Evolutionary conservation across 768 basidiomycete species (phyloP).

Genomic region (Suillus decipiens): DNA sequence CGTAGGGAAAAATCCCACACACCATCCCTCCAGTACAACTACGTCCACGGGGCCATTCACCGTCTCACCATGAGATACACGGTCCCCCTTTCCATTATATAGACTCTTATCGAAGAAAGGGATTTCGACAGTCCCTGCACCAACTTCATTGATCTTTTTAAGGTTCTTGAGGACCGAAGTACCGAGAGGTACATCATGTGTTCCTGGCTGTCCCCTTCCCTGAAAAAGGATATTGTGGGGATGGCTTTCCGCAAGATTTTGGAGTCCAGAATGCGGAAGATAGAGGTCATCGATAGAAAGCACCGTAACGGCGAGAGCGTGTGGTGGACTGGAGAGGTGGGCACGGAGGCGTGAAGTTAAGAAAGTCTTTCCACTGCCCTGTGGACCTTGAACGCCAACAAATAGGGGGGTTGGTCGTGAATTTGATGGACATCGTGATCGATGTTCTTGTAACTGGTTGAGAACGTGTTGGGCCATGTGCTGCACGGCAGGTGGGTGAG

Average conservation of each 20-base stretch:
- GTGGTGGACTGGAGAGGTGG: conserved; percentile 43
- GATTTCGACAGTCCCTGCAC: conserved; percentile 42
- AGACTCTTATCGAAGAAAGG: conserved; percentile 90
- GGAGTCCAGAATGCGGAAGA: conserved; percentile 65
- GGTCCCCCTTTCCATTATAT: conserved; percentile 82
- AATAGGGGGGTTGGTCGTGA: conserved; percentile 58
- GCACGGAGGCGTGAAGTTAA: conserved; percentile 60
- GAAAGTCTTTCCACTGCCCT: conserved; percentile 92
- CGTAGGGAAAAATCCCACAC: conserved; percentile 81
- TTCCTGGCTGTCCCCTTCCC: conserved; percentile 92
- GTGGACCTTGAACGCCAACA: conserved; percentile 89
- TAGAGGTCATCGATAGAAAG: conserved; percentile 89
- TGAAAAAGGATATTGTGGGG: conserved; percentile 66
- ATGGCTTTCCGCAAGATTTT: conserved; percentile 47
- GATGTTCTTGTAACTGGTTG: conserved; percentile 36
- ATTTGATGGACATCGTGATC: conserved; percentile 18
- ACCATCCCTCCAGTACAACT: conserved; percentile 96
- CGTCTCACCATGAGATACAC: conserved; percentile 45
- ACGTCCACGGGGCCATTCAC: conserved; percentile 67
- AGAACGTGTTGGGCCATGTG: conserved; percentile 42
- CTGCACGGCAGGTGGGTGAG: conserved; percentile 36
- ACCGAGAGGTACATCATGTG: conserved; percentile 81
- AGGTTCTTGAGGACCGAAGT: conserved; percentile 51
- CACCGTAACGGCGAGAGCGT: conserved; percentile 56
- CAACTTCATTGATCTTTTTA: conserved; percentile 38